These are phyloP conservation scores for Metschnikowia gelsemii DNA, from an alignment of 805 yeast species.

Conservation along the genomic window DNA sequence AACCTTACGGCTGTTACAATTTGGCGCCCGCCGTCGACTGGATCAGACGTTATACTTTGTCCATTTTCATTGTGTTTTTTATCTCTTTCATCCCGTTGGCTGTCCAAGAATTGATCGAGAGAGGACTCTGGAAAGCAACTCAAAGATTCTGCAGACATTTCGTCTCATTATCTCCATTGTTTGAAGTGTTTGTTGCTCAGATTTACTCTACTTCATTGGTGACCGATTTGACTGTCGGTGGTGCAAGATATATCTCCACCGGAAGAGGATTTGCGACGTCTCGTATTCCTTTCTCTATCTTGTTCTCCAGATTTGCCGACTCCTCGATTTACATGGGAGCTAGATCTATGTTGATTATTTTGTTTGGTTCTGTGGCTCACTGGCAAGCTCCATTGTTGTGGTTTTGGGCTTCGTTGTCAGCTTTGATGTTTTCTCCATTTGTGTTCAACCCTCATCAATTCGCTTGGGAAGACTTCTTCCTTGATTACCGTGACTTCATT, in stretches of 20 bases:
- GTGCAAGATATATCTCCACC: constrained; percentile 79
- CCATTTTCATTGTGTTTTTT: constrained; percentile 71
- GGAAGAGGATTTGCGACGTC: constrained; percentile 82
- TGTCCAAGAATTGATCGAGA: constrained; percentile 74
- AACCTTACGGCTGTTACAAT: constrained; percentile 70
- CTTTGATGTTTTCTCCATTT: constrained; percentile 69
- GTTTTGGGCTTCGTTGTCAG: constrained; percentile 70
- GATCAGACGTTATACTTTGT: constrained; percentile 70
- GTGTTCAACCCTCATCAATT: constrained; percentile 78
- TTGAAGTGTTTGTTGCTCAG: constrained; percentile 77
- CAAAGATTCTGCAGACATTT: constrained; percentile 65
- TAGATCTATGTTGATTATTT: constrained; percentile 64
- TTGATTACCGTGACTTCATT: constrained; percentile 61
- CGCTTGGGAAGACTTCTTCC: constrained; percentile 63
- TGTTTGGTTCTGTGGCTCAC: constrained; percentile 58
- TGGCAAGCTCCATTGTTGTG: constrained; percentile 62
- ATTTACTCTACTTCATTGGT: constrained; percentile 69
- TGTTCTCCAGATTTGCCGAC: constrained; percentile 65
- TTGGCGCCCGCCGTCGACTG: constrained; percentile 70
- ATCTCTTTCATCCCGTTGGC: constrained; percentile 73
- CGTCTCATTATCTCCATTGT: constrained; percentile 69
- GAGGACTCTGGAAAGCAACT: constrained; percentile 70
- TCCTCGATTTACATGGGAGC: constrained; percentile 82
- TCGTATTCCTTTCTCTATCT: constrained; percentile 60
- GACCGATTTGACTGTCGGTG: constrained; percentile 71